These are phyloP conservation scores for Geotrichum cucujoidarum DNA, from an alignment of 1,139 yeast genomes.

Conservation along the genomic window DNA sequence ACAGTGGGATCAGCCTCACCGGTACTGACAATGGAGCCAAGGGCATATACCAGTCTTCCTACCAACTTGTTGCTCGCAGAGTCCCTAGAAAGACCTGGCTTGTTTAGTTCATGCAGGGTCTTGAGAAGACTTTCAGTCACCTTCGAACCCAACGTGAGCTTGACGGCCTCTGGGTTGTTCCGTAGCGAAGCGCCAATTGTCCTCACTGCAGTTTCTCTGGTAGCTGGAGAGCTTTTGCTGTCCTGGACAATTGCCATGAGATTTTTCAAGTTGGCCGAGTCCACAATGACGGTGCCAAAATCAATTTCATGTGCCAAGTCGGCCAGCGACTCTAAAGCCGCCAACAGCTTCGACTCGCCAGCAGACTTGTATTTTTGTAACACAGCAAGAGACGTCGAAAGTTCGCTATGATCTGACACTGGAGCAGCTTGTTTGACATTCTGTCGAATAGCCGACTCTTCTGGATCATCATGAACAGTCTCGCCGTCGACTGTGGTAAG, in stretches of 20 bases:
- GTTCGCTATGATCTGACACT: slow-evolving; percentile 8
- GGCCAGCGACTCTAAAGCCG: slow-evolving; percentile 46
- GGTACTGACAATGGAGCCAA: slow-evolving; percentile 29
- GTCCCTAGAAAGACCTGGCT: not conserved
- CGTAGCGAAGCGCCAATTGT: slow-evolving; percentile 45
- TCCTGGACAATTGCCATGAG: slow-evolving; percentile 29
- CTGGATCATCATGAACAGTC: slow-evolving; percentile 14
- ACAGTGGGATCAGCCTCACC: slow-evolving; percentile 8
- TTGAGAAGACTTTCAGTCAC: slow-evolving; percentile 12
- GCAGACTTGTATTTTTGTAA: slow-evolving; percentile 18
- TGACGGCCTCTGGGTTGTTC: slow-evolving; percentile 65
- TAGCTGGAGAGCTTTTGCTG: slow-evolving; percentile 19
- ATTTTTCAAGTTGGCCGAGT: slow-evolving; percentile 24
- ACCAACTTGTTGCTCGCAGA: slow-evolving; percentile 20
- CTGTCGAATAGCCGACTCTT: slow-evolving; percentile 5
- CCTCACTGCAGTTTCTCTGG: slow-evolving; percentile 34
- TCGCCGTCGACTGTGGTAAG: slow-evolving; percentile 7
- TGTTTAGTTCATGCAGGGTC: not conserved
- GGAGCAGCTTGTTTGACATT: slow-evolving; percentile 1
- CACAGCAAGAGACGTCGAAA: slow-evolving; percentile 14
- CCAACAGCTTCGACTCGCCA: slow-evolving; percentile 16
- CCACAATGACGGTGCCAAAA: slow-evolving; percentile 47
- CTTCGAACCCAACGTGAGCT: slow-evolving; percentile 25
- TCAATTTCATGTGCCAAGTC: slow-evolving; percentile 66
- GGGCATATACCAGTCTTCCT: slow-evolving; percentile 31